Evolutionary conservation across 148 eudicot species (phyloP).

Genomic region (Mesembryanthemum crystallinum): DNA sequence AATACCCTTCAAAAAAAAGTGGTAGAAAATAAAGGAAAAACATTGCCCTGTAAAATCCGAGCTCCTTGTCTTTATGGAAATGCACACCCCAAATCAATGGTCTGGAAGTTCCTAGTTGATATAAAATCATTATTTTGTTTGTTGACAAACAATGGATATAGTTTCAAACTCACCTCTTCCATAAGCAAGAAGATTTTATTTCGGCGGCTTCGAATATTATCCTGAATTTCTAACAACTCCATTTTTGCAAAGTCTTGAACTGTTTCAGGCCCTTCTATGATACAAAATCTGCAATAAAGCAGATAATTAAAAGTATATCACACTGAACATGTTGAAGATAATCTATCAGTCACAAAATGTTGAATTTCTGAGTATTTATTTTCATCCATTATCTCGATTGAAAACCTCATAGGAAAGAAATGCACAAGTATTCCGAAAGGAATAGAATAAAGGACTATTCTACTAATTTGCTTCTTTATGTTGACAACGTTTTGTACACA

Average conservation of each 20-base stretch:
- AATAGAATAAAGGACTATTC: background rate
- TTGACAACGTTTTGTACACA: background rate
- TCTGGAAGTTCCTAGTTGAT: background rate
- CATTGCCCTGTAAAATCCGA: no score
- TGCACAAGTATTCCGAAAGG: background rate
- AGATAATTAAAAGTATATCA: background rate
- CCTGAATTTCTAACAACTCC: conserved; percentile 86
- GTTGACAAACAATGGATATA: background rate
- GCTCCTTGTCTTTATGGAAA: no score
- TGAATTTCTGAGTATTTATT: background rate
- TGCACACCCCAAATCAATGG: background rate
- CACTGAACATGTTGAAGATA: background rate
- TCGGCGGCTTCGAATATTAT: conserved; percentile 78
- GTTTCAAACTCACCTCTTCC: conserved; percentile 69
- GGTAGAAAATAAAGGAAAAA: no score
- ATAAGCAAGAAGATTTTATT: conserved; percentile 91
- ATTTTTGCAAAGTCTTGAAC: conserved; percentile 82
- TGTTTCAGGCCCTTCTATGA: conserved; percentile 98
- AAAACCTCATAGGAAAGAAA: background rate
- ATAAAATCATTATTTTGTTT: background rate
- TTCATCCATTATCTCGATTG: background rate
- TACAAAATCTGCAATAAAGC: conserved; percentile 67
- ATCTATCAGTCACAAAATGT: background rate
- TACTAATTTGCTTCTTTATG: background rate
- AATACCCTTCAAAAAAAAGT: no score